phyloP scores from a whole-genome alignment of 805 yeast species.

The Lipomyces mesembrius region DNA sequence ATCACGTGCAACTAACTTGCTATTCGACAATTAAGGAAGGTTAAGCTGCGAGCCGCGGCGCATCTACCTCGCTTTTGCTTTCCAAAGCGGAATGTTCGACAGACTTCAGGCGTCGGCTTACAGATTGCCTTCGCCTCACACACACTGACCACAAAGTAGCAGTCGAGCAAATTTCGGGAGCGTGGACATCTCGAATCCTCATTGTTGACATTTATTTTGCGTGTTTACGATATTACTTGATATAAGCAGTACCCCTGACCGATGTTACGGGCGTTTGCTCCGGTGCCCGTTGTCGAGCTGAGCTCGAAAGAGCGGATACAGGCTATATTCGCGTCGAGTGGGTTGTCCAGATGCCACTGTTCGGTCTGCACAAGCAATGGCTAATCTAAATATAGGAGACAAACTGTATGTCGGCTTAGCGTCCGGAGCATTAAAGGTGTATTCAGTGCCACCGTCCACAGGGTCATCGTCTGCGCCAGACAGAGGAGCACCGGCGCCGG shows the following conservation, averaged over 20 bases:
- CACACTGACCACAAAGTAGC: background rate
- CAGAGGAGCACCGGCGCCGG: constrained; percentile 7
- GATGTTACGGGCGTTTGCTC: constrained; percentile 31
- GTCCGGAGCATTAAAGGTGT: constrained; percentile 42
- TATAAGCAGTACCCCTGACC: background rate
- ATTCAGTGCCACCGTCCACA: constrained; percentile 28
- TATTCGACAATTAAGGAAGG: background rate
- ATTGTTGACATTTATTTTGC: background rate
- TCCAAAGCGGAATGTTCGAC: background rate
- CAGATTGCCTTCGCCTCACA: background rate
- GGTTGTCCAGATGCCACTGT: background rate
- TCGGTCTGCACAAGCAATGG: background rate
- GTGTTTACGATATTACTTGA: background rate
- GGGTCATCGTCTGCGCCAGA: background rate
- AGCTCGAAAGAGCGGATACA: constrained; percentile 32
- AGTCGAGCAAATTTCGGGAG: background rate
- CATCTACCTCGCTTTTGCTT: background rate
- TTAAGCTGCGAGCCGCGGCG: background rate
- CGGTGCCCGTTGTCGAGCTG: constrained; percentile 34
- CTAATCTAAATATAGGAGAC: constrained; percentile 26
- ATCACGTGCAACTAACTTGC: constrained; percentile 10
- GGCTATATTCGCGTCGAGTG: constrained; percentile 24
- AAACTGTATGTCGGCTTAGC: constrained; percentile 42
- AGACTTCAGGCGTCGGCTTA: background rate
- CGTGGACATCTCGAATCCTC: background rate